These are phyloP conservation scores for Gonapodya prolifera DNA, from an alignment of 192 early-diverging fungal species.

Conservation along the genomic window DNA sequence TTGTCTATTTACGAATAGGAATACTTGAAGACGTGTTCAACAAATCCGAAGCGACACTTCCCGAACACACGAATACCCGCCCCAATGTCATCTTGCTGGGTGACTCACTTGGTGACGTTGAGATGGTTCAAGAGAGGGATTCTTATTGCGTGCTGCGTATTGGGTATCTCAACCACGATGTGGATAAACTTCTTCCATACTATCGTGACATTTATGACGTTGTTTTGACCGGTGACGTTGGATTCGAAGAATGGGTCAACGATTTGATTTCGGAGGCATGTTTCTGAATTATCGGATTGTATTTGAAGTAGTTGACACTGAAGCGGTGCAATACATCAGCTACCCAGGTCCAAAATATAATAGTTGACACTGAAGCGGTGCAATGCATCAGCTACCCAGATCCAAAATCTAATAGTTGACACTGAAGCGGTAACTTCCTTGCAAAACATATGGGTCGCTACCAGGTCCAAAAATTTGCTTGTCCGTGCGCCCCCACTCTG, in stretches of 20 bases:
- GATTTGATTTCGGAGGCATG: neutral
- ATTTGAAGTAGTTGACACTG: neutral
- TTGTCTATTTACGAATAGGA: too few relatives aligned
- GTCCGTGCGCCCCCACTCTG: neutral
- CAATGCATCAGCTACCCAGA: neutral
- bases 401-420: neutral
- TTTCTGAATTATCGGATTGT: neutral
- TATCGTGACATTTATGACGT: slow-evolving; percentile 53
- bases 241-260: neutral
- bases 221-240: slow-evolving; percentile 38
- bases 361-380: neutral
- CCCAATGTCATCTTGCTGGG: slow-evolving; percentile 39
- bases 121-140: slow-evolving; percentile 26
- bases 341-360: neutral
- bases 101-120: slow-evolving; percentile 56
- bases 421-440: neutral
- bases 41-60: neutral
- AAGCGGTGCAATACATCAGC: neutral
- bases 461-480: neutral
- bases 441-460: neutral
- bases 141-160: neutral
- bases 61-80: neutral
- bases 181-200: slow-evolving; percentile 26
- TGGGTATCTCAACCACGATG: slow-evolving; percentile 25
- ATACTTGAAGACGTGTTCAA: neutral